Evolutionary conservation across 2,329 filamentous ascomycete genomes (phyloP).

Genomic region (Pestalotiopsis sp.): DNA sequence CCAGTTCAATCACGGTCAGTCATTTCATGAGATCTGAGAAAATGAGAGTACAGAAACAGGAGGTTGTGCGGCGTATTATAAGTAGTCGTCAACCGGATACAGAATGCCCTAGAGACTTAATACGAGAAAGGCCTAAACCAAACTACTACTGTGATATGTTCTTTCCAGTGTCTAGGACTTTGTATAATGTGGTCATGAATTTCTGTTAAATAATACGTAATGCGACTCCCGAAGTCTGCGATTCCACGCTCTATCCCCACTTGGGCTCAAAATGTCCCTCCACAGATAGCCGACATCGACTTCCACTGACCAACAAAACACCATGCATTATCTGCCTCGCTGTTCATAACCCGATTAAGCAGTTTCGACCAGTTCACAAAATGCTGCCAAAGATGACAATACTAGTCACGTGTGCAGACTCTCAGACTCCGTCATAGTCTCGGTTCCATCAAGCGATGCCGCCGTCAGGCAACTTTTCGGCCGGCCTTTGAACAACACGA

Average conservation of each 20-base stretch:
- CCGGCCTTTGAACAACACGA: background rate
- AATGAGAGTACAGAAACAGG: slow-evolving; percentile 2
- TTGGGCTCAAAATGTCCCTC: background rate
- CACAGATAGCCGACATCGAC: background rate
- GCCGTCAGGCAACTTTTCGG: background rate
- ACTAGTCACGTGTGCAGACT: background rate
- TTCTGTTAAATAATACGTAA: too few relatives aligned
- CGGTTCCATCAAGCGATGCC: too few relatives aligned
- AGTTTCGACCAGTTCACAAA: too few relatives aligned
- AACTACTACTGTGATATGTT: background rate
- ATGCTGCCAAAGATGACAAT: background rate
- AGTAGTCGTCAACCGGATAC: background rate
- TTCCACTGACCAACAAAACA: background rate
- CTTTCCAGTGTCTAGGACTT: background rate
- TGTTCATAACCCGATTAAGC: too few relatives aligned
- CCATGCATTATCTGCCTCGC: too few relatives aligned
- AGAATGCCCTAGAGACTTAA: slow-evolving; percentile 2
- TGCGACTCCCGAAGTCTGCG: too few relatives aligned
- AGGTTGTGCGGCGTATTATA: background rate
- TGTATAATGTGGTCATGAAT: too few relatives aligned
- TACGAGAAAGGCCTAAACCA: background rate
- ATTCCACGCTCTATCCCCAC: background rate
- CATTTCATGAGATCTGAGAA: slow-evolving; percentile 8
- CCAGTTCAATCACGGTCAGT: slow-evolving; percentile 2
- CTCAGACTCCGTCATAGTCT: too few relatives aligned